A percentile compares a stretch with the other conserved stretches of the same genome.
Conservation (phyloP, 1,284 basidiomycete genomes). For the Neolentinus lepideus region DNA sequence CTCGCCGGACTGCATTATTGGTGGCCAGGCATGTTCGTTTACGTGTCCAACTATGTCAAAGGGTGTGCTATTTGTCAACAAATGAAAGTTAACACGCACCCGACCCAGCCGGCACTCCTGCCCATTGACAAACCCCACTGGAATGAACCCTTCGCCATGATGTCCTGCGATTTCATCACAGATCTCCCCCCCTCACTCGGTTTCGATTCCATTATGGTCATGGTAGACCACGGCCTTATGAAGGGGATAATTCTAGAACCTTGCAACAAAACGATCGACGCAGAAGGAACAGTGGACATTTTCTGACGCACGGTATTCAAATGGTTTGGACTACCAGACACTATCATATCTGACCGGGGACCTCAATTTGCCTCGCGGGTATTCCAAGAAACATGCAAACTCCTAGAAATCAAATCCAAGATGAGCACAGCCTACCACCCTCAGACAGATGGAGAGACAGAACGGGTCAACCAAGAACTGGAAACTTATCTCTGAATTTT, state of each 20-base stretch:
- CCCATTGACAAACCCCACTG: slow-evolving; percentile 4
- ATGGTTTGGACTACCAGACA: slow-evolving; percentile 11
- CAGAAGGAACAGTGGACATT: slow-evolving; percentile 5
- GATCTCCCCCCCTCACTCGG: slow-evolving; percentile 6
- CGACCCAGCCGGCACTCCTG: neutral
- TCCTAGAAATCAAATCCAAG: neutral
- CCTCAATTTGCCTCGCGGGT: slow-evolving; percentile 14
- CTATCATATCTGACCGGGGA: slow-evolving; percentile 19
- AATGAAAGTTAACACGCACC: slow-evolving; percentile 6
- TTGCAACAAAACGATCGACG: slow-evolving; percentile 10
- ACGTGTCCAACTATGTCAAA: slow-evolving; percentile 6
- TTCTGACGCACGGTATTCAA: slow-evolving; percentile 13
- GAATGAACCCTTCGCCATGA: slow-evolving; percentile 6
- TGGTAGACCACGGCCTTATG: slow-evolving; percentile 13
- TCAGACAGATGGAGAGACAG: slow-evolving; percentile 36
- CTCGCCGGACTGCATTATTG: slow-evolving; percentile 6
- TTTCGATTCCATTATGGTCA: slow-evolving; percentile 14
- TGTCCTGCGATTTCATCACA: slow-evolving; percentile 13
- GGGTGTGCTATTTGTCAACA: slow-evolving; percentile 8
- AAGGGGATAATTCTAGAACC: slow-evolving; percentile 11
- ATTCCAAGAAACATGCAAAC: neutral
- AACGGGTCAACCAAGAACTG: slow-evolving; percentile 32
- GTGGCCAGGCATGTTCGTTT: slow-evolving; percentile 11
- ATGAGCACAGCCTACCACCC: slow-evolving; percentile 25
- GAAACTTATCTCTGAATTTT: slow-evolving; percentile 29